Base-by-base conservation (phyloP, 371 early-diverging fungal genomes). In the Dinochytrium kinnereticum region DNA sequence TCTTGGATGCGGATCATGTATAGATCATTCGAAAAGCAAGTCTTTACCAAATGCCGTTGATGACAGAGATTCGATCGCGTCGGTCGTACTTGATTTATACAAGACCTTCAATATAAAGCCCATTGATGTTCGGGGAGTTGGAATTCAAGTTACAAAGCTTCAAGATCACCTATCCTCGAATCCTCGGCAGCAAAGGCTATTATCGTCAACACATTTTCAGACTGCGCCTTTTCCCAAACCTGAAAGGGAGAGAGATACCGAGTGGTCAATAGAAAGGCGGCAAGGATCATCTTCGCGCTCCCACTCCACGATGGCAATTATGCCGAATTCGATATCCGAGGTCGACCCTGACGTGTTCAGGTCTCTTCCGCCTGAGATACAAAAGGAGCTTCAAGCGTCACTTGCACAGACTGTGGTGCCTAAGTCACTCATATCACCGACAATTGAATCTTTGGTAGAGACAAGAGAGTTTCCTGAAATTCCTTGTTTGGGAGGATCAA, bases 1-100 rank as follows among this genome's bases (percentile, higher is more conserved):
- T 15, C 68, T 84, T 1, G 85, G 85, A 5, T 79, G 80, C 59
- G 84, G 84, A 1, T 61, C 69, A 0, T 83, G 84, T 51, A 61
- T 24, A 44, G 77, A 78, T 30, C 68, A 64, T n/a, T 71, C 74
- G 2, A 71, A 68, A 34, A 51, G 68, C 21, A 51, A 70, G 44
- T 55, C 80, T n/a, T 1, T 71, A 5, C 26, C 33, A 19, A 17
- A 36, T 30, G 2, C 33, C 3, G 19, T 38, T 0, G 67, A 69
- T 59, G 33, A 40, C 7, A 38, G n/a, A 5, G 40, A 51, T 10
- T 10, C 33, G 3, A 40, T 82, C 1, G 61, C 34, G 44, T 2
- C 31, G 7, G 75, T 71, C 34, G 69, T 68, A 30, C n/a, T 65
- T 19, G 39, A 37, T 1, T 30, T 81, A 51, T 53, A 76, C 21